Evolutionary conservation across 768 basidiomycete genomes (phyloP).

Genomic region (Coprinellus micaceus): DNA sequence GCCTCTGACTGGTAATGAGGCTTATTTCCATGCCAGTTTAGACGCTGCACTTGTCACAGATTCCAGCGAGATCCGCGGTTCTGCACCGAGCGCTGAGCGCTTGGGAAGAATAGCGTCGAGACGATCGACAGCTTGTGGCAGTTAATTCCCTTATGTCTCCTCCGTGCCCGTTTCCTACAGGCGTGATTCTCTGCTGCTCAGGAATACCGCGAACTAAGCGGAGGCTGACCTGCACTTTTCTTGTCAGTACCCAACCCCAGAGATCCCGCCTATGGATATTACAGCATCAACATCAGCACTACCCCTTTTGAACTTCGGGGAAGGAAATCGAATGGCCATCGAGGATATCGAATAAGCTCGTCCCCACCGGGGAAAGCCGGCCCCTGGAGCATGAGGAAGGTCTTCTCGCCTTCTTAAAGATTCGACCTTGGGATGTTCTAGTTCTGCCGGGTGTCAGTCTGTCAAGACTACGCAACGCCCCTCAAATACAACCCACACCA

Average conservation of each 20-base stretch:
- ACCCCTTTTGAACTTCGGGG: background rate
- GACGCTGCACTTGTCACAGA: conserved; percentile 6
- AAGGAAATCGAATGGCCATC: background rate
- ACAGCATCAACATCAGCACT: background rate
- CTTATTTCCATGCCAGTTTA: conserved; percentile 8
- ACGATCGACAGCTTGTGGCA: conserved; percentile 2
- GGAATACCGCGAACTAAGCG: background rate
- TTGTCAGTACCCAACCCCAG: background rate
- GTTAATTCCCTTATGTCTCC: background rate
- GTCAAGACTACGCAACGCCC: conserved; percentile 16
- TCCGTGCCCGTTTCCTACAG: background rate
- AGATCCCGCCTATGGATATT: background rate
- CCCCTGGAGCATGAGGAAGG: conserved; percentile 1
- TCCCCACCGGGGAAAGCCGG: conserved; percentile 4
- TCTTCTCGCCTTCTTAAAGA: conserved; percentile 17
- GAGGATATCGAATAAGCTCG: conserved; percentile 8
- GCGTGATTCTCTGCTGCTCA: too few relatives aligned
- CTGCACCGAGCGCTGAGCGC: background rate
- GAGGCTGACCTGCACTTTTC: background rate
- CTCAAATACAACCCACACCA: conserved; percentile 12
- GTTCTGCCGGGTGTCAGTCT: conserved; percentile 21
- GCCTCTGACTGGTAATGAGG: conserved; percentile 21
- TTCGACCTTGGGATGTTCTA: conserved; percentile 27
- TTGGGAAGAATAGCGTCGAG: background rate
- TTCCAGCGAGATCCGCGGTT: conserved; percentile 8